Evolutionary conservation across 2,329 filamentous ascomycete species (phyloP).

Genomic region (Bipolaris sorokiniana): DNA sequence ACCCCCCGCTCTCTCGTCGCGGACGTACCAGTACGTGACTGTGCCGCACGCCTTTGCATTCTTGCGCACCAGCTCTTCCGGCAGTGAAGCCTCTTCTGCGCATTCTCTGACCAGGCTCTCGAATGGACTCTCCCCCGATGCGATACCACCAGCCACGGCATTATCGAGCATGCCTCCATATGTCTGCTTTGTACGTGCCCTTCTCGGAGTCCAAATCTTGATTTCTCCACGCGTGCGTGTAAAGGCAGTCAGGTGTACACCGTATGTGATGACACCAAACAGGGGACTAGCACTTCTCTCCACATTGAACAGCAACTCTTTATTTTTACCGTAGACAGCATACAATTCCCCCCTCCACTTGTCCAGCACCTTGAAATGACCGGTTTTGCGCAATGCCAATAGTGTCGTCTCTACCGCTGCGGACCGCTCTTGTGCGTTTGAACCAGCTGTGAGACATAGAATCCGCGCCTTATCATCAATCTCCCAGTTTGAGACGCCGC

Average conservation of each 20-base stretch:
- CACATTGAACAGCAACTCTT: slow-evolving; percentile 51
- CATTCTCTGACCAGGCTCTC: slow-evolving; percentile 86
- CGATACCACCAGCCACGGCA: slow-evolving; percentile 85
- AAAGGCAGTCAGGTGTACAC: slow-evolving; percentile 52
- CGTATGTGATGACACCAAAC: slow-evolving; percentile 54
- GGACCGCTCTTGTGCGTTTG: slow-evolving; percentile 68
- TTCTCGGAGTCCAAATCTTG: slow-evolving; percentile 82
- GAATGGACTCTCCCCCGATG: slow-evolving; percentile 78
- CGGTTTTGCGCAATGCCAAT: slow-evolving; percentile 70
- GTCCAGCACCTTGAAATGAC: slow-evolving; percentile 72
- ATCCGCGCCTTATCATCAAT: slow-evolving; percentile 66
- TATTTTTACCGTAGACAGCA: slow-evolving; percentile 49
- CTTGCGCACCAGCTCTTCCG: slow-evolving; percentile 70
- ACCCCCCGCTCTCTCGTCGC: slow-evolving; percentile 76
- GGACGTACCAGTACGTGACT: slow-evolving; percentile 84
- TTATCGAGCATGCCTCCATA: slow-evolving; percentile 95
- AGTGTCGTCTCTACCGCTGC: slow-evolving; percentile 63
- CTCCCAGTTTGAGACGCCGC: slow-evolving; percentile 64
- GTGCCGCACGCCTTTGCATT: slow-evolving; percentile 67
- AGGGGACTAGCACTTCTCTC: slow-evolving; percentile 52
- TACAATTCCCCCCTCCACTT: slow-evolving; percentile 54
- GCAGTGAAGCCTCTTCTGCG: slow-evolving; percentile 84
- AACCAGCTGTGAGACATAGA: slow-evolving; percentile 66
- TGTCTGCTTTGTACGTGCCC: slow-evolving; percentile 79
- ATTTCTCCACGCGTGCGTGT: slow-evolving; percentile 56